Percentiles rank a stretch among this genome's conserved stretches.
phyloP scores from a whole-genome alignment of 2,329 filamentous ascomycete genomes.

The Pyrenochaeta sp. region DNA sequence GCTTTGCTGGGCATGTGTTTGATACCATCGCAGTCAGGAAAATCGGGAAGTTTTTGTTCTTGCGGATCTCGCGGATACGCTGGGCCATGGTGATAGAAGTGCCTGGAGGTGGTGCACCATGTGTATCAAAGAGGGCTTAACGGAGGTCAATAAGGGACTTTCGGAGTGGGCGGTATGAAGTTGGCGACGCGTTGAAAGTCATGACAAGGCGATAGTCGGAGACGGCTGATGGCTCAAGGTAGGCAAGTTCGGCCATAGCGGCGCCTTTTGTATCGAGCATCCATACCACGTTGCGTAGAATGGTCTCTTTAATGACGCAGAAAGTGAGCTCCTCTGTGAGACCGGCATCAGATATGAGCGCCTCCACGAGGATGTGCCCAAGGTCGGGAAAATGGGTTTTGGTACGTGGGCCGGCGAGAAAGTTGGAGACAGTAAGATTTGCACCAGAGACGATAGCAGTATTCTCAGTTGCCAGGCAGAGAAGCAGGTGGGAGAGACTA shows the following conservation, averaged over 20 bases:
- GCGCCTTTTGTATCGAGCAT: conserved; percentile 54
- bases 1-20: conserved; percentile 21
- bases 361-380: conserved; percentile 58
- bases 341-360: conserved; percentile 56
- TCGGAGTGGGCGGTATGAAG: conserved; percentile 59
- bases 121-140: conserved; percentile 57
- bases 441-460: conserved; percentile 48
- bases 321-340: conserved; percentile 53
- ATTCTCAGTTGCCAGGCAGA: conserved; percentile 57
- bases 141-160: conserved; percentile 52
- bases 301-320: conserved; percentile 58
- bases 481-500: conserved; percentile 60
- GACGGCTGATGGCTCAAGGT: conserved; percentile 53
- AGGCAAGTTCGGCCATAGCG: conserved; percentile 56
- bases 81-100: conserved; percentile 52
- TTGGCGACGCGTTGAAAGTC: conserved; percentile 58
- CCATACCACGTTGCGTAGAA: conserved; percentile 62
- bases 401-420: conserved; percentile 51
- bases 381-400: conserved; percentile 59
- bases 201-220: conserved; percentile 58
- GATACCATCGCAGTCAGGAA: conserved; percentile 58
- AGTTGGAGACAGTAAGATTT: conserved; percentile 53
- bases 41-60: conserved; percentile 53
- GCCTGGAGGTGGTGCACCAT: conserved; percentile 57
- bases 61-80: conserved; percentile 56